Evolutionary conservation across 1,284 basidiomycete genomes (phyloP).

Genomic region (Trametes sp.): DNA sequence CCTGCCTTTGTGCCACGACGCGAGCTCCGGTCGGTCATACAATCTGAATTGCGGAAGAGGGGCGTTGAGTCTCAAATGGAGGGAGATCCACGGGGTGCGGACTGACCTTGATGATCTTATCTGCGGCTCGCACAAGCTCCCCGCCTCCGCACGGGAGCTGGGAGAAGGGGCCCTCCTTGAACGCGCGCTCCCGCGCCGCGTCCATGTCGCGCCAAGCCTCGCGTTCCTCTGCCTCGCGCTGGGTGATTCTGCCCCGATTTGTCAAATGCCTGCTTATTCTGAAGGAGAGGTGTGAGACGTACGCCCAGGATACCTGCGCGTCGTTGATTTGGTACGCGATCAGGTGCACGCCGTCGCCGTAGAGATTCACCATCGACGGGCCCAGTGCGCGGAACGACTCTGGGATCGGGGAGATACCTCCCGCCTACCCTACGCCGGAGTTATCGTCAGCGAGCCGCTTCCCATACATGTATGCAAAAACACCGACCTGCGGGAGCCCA

Average conservation of each 20-base stretch:
- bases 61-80: too few relatives aligned
- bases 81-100: too few relatives aligned
- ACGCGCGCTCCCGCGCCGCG: constrained; percentile 39
- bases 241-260: constrained; percentile 48
- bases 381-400: constrained; percentile 20
- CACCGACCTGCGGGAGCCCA: constrained; percentile 50
- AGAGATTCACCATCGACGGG: constrained; percentile 44
- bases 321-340: constrained; percentile 48
- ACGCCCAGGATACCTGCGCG: constrained; percentile 50
- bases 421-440: constrained; percentile 37
- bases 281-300: too few relatives aligned
- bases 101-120: constrained; percentile 49
- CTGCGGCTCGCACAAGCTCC: constrained; percentile 45
- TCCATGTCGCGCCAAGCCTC: constrained; percentile 53
- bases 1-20: constrained; percentile 50
- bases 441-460: background rate
- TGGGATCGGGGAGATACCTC: constrained; percentile 46
- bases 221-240: constrained; percentile 47
- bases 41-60: constrained; percentile 43
- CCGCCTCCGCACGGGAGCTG: constrained; percentile 46
- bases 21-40: constrained; percentile 54
- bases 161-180: constrained; percentile 42
- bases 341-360: constrained; percentile 48
- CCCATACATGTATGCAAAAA: background rate
- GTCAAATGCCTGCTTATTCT: too few relatives aligned